These are phyloP conservation scores for Citrus unshiu DNA, from an alignment of 345 rosid genomes.

Conservation along the genomic window DNA sequence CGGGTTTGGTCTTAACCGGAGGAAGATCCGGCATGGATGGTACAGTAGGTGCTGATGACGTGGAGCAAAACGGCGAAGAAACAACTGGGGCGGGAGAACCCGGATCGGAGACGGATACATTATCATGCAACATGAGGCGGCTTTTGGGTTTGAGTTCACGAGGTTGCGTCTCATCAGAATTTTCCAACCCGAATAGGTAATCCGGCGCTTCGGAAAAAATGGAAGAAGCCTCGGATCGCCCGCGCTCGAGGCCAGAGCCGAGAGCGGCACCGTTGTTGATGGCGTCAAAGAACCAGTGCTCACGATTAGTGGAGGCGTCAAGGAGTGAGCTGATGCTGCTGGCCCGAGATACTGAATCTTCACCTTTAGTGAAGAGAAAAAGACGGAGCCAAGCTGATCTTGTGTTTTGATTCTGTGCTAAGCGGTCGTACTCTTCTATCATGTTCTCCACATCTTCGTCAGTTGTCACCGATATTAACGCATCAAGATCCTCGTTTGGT, in stretches of 20 bases:
- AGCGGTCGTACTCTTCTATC: conserved; percentile 96
- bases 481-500: conserved; percentile 94
- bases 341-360: conserved; percentile 42
- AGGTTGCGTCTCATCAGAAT: conserved; percentile 53
- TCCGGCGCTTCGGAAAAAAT: conserved; percentile 86
- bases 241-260: conserved; percentile 55
- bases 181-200: conserved; percentile 82
- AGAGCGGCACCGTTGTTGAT: conserved; percentile 46
- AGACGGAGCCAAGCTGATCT: conserved; percentile 80
- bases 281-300: conserved; percentile 90
- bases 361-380: conserved; percentile 62
- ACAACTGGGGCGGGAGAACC: conserved; percentile 82
- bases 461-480: conserved; percentile 84
- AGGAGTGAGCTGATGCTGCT: conserved; percentile 86
- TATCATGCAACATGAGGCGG: conserved; percentile 44
- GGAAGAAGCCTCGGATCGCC: conserved; percentile 83
- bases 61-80: conserved; percentile 67
- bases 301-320: conserved; percentile 77
- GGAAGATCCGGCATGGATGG: conserved; percentile 68
- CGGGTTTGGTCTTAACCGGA: conserved; percentile 66
- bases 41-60: conserved; percentile 50
- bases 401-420: conserved; percentile 60
- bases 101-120: conserved; percentile 65
- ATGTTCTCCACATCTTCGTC: conserved; percentile 97
- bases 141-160: conserved; percentile 52